Base-by-base conservation (phyloP, 108 stramenopile genomes). In the Pseudonitzschia pungens region DNA sequence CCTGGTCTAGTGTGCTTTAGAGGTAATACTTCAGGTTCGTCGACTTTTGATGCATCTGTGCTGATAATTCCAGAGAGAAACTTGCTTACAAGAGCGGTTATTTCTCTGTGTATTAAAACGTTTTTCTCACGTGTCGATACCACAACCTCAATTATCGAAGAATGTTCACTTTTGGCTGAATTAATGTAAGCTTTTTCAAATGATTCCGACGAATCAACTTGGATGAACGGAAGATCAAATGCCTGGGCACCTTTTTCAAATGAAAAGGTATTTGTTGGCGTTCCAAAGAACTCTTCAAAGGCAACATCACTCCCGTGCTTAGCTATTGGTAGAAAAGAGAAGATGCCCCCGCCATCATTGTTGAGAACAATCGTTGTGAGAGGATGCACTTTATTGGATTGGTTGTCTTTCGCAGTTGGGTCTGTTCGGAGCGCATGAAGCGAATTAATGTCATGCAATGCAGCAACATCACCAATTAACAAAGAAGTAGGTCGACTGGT, bases 271-370 rank as follows among this genome's bases (percentile, higher is more conserved):
- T 87, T 84, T 0, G 97, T 95, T 24, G 91, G 94, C 40, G 97
- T 96, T 27, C 94, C 95, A 77, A 94, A 96, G 58, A 83, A 92
- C 45, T 96, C 89, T 40, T 93, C 89, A 69, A 97, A 97, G 10
- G 77, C 84, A 63, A 91, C 92, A 70, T 92, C 91, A 32, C 83
- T 80, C 3, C 86, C 92, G 77, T 96, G 88, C 56, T 89, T 89
- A n/a, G 95, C 88, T 64, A 98, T 90, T 0, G 97, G 97, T n/a
- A 98, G 75, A 67, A 98, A 98, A 27, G 91, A 89, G 69, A 98
- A 98, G 32, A 98, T 98, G 20, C 91, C 96, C 10, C 97, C 95
- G 33, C 97, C 97, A 48, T 90, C 87, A 71, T 97, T 97, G 86
- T 97, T 96, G 32, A 96, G 86, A 44, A 95, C 72, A 1, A 89